Percentiles rank a stretch among this genome's conserved stretches.
phyloP scores from a whole-genome alignment of 2,329 filamentous ascomycete species.

The Stemphylium lycopersici region DNA sequence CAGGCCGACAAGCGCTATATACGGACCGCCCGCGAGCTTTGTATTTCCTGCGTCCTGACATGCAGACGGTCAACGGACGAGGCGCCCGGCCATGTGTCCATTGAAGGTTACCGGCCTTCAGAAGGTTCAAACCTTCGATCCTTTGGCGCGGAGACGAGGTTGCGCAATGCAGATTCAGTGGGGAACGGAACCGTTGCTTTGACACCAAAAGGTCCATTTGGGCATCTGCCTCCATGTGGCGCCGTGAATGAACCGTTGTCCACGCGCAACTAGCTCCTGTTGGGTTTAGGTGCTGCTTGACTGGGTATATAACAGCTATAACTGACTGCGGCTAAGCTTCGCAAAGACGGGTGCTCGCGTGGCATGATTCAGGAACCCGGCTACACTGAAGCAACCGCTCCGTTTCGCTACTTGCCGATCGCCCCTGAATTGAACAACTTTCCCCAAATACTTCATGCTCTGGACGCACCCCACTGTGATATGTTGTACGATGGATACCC shows the following conservation, averaged over 20 bases:
- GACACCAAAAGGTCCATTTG: background rate
- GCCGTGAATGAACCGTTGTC: conserved; percentile 6
- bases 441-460: background rate
- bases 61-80: background rate
- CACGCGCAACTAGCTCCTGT: background rate
- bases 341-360: conserved; percentile 3
- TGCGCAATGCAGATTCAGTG: conserved; percentile 13
- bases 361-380: conserved; percentile 15
- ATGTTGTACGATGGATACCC: too few relatives aligned
- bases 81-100: background rate
- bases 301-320: background rate
- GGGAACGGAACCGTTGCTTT: conserved; percentile 5
- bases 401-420: too few relatives aligned
- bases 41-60: background rate
- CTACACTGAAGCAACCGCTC: conserved; percentile 10
- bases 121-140: conserved; percentile 14
- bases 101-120: background rate
- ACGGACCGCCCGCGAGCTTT: conserved; percentile 1
- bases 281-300: background rate
- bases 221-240: background rate
- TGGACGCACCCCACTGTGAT: background rate
- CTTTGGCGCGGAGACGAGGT: conserved; percentile 16
- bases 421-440: conserved; percentile 7
- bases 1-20: conserved; percentile 12
- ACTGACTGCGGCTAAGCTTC: background rate